Conservation (phyloP, 2,329 filamentous ascomycete species). For the Daldinia sp. region DNA sequence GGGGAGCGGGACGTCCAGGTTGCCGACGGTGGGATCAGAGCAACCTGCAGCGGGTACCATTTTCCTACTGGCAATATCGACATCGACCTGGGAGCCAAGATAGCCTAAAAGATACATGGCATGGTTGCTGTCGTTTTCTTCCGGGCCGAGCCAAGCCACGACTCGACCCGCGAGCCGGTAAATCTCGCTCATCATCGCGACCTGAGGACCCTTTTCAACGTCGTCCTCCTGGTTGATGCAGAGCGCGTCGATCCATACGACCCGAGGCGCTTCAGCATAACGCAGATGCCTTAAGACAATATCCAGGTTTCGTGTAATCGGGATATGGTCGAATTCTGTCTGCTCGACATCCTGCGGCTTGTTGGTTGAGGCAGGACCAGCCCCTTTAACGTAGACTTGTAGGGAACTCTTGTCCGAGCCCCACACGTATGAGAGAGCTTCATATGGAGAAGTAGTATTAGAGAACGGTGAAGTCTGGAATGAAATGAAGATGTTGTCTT, state of each 20-base stretch:
- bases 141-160: conserved; percentile 43
- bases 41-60: conserved; percentile 12
- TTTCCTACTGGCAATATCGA: not conserved
- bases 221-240: conserved; percentile 45
- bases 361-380: not conserved
- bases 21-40: conserved; percentile 7
- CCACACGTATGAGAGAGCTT: conserved; percentile 33
- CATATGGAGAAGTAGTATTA: conserved; percentile 10
- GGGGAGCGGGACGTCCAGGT: not conserved
- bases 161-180: conserved; percentile 39
- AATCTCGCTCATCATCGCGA: conserved; percentile 44
- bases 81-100: conserved; percentile 22
- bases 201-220: conserved; percentile 36
- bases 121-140: conserved; percentile 28
- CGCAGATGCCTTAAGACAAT: conserved; percentile 30
- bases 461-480: conserved; percentile 14
- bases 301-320: conserved; percentile 10
- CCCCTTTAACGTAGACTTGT: conserved; percentile 3
- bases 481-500: conserved; percentile 23
- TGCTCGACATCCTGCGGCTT: not conserved
- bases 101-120: conserved; percentile 31
- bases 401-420: not conserved
- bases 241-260: conserved; percentile 45
- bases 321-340: not conserved
- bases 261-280: conserved; percentile 5